phyloP scores from a whole-genome alignment of 2,329 filamentous ascomycete species.

The Fusarium haematococcum region DNA sequence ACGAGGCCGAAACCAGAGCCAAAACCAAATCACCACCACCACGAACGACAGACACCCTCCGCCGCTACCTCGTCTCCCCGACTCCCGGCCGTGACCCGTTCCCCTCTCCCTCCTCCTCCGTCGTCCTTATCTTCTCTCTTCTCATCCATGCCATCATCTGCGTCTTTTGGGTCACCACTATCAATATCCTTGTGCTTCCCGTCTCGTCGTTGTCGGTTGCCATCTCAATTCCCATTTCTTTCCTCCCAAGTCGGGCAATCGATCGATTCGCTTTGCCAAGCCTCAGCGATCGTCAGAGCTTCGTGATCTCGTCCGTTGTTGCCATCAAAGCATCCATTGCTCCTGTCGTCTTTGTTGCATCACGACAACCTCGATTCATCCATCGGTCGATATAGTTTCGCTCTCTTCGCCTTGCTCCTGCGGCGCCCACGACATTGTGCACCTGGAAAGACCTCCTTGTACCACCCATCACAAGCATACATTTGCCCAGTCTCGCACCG shows the following conservation, averaged over 20 bases:
- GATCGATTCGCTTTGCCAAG: constrained; percentile 28
- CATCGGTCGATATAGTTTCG: constrained; percentile 12
- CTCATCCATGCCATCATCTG: constrained; percentile 7
- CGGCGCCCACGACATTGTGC: constrained; percentile 18
- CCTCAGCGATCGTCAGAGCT: constrained; percentile 26
- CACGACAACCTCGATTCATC: constrained; percentile 6
- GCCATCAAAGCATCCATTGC: constrained; percentile 2
- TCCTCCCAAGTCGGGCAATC: constrained; percentile 9
- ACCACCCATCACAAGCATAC: constrained; percentile 22
- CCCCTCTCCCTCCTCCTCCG: constrained; percentile 31
- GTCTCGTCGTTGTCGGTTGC: constrained; percentile 6
- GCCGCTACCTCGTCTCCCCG: constrained; percentile 21
- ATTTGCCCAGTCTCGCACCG: constrained; percentile 13
- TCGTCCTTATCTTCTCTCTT: constrained; percentile 18
- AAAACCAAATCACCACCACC: constrained; percentile 34
- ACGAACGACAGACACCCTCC: constrained; percentile 8
- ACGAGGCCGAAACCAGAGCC: constrained; percentile 23
- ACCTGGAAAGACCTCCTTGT: constrained; percentile 14
- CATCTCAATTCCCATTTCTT: constrained; percentile 8
- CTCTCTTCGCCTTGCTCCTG: not conserved
- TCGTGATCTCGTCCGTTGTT: constrained; percentile 8
- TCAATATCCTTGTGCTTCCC: constrained; percentile 13
- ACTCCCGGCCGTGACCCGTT: constrained; percentile 30
- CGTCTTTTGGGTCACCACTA: constrained; percentile 7
- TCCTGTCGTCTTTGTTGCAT: constrained; percentile 7